Percentiles rank a stretch among this genome's conserved stretches.
Conservation (phyloP, 352 stramenopile genomes). For the Globisporangium echinulatum region DNA sequence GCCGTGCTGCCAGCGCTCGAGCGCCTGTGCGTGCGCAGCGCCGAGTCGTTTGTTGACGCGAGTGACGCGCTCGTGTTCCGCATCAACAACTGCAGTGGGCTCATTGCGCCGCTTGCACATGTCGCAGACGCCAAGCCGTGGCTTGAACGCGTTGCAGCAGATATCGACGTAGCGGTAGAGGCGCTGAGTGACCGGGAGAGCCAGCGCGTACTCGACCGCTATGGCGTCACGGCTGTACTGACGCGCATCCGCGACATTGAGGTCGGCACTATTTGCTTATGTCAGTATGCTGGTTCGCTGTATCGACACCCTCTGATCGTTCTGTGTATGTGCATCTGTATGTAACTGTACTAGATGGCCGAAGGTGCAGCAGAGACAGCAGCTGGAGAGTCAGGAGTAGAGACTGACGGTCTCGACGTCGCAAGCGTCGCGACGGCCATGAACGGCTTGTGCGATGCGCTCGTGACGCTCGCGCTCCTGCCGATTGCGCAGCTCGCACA, state of each 20-base stretch:
- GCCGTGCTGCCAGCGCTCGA: constrained; percentile 35
- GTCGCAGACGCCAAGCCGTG: constrained; percentile 42
- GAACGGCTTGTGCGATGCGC: constrained; percentile 37
- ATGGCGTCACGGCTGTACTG: constrained; percentile 27
- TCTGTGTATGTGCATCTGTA: not conserved
- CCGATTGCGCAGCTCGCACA: constrained; percentile 49
- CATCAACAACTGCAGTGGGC: constrained; percentile 68
- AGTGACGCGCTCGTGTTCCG: constrained; percentile 59
- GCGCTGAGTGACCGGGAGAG: constrained; percentile 42
- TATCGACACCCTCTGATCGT: not conserved
- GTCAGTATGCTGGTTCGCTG: no score
- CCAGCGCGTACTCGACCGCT: constrained; percentile 41
- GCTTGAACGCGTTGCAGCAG: constrained; percentile 20
- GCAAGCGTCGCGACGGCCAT: constrained; percentile 46
- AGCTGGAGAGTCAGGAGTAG: not conserved
- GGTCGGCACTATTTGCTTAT: constrained; percentile 4
- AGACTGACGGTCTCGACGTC: constrained; percentile 28
- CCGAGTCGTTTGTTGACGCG: constrained; percentile 21
- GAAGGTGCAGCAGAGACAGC: not conserved
- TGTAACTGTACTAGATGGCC: not conserved
- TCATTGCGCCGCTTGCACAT: constrained; percentile 35
- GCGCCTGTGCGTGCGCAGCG: constrained; percentile 42
- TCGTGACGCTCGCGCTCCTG: constrained; percentile 46
- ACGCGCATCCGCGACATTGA: constrained; percentile 33
- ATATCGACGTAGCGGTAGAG: constrained; percentile 31